Evolutionary conservation across 805 yeast species (phyloP).

Genomic region (Cephaloascus fragrans): DNA sequence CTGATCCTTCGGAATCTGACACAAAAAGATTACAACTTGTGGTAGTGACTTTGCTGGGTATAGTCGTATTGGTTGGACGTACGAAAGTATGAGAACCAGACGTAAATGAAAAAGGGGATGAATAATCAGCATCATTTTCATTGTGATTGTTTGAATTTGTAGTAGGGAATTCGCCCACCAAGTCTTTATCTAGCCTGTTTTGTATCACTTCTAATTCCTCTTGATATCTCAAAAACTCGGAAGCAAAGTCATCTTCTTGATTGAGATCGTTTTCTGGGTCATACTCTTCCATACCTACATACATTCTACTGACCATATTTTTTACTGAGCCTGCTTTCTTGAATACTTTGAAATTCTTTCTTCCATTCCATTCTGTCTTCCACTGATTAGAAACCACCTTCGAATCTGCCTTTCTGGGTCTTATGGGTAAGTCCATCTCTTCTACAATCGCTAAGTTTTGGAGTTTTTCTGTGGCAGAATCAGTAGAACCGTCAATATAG

Average conservation of each 20-base stretch:
- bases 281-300: slow-evolving; percentile 16
- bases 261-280: slow-evolving; percentile 5
- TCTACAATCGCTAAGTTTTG: slow-evolving; percentile 25
- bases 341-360: slow-evolving; percentile 31
- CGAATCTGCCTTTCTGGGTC: slow-evolving; percentile 2
- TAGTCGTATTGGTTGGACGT: no score
- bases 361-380: slow-evolving; percentile 13
- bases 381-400: neutral
- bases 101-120: neutral
- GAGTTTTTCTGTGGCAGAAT: slow-evolving; percentile 13
- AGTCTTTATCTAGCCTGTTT: neutral
- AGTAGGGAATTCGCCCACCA: slow-evolving; percentile 20
- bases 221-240: neutral
- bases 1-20: neutral
- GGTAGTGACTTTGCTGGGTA: neutral
- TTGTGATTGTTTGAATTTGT: no score
- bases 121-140: slow-evolving; percentile 3
- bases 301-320: slow-evolving; percentile 16
- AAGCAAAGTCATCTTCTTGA: neutral
- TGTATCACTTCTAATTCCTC: neutral
- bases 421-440: slow-evolving; percentile 9
- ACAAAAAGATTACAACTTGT: neutral
- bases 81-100: no score
- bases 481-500: no score
- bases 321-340: slow-evolving; percentile 5